These are phyloP conservation scores for Colletotrichum sp. DNA, from an alignment of 2,329 filamentous ascomycete species.

Conservation along the genomic window DNA sequence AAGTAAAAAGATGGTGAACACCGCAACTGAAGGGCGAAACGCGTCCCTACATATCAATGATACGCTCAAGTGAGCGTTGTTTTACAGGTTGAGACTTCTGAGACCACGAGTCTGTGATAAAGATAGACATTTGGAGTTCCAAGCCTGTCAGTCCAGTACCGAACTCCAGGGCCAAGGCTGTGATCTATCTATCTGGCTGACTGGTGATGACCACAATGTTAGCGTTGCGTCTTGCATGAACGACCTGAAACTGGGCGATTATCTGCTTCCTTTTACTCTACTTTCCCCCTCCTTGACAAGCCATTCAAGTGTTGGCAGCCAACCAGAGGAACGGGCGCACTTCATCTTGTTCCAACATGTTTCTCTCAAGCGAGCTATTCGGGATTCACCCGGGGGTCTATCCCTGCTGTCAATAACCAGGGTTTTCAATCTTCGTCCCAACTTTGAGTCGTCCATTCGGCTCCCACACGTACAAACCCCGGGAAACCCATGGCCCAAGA, in stretches of 20 bases:
- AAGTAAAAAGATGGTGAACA: background rate
- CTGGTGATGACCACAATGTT: background rate
- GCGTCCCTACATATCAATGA: background rate
- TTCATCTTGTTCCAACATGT: background rate
- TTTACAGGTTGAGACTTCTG: background rate
- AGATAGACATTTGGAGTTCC: background rate
- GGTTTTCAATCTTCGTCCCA: background rate
- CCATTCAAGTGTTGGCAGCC: background rate
- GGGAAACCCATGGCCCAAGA: constrained; percentile 4
- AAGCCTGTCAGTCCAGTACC: background rate
- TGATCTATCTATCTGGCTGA: background rate
- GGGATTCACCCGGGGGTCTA: background rate
- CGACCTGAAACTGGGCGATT: constrained; percentile 17
- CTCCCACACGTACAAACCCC: background rate
- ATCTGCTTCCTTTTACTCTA: background rate
- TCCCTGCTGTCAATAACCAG: background rate
- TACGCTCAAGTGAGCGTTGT: background rate
- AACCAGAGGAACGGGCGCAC: background rate
- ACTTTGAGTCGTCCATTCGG: background rate
- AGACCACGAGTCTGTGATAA: background rate
- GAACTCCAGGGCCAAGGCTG: background rate
- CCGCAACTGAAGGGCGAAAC: background rate
- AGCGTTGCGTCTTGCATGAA: background rate
- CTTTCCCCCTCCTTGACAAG: background rate
- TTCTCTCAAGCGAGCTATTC: background rate